Base-by-base conservation (phyloP, 1,284 basidiomycete species). In the Volvariella surrecta region DNA sequence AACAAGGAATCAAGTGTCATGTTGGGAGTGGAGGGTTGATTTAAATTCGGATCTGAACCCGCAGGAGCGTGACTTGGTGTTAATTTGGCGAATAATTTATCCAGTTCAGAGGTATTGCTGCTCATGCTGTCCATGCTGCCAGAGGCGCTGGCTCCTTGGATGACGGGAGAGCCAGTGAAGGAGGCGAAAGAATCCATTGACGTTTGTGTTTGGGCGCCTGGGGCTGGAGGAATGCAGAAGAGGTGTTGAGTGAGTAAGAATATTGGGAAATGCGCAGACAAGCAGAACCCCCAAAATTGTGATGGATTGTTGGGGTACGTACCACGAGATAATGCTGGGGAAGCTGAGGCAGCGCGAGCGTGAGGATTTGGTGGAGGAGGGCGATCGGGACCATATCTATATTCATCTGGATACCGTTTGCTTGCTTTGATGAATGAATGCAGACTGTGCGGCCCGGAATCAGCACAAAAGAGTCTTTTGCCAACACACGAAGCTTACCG, bases 401-500 rank as follows among this genome's bases (percentile, higher is more conserved):
- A 84, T 48, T 82, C 67, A 42, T 82, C 75, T 4, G 84, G 84
- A 56, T 88, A 87, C 8, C 75, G 68, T 19, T 71, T 45, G 43
- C 79, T 78, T 52, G 68, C 65, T 60, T 76, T 76, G 54, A 86
- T 71, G 54, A 75, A 84, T 1, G 66, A 64, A 54, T 82, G 77
- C 28, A 87, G 57, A 47, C 82, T 85, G 48, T 40, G 19, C 45
- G 31, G 3, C 30, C 47, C n/a, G 45, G 43, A 13, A 45, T 48
- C 20, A 48, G 28, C 45, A 22, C 24, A 11, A 28, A 35, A 35
- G 8, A 19, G n/a, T n/a, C 28, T 38, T 18, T 42, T 43, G 19
- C 30, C 16, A 32, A 42, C 3, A 61, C 62, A 52, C 9, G 30
- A 31, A 31, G 30, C 9, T 35, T 53, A 81, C 82, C 81, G 70